Evolutionary conservation across 352 stramenopile species (phyloP), one percentile per base, ranked within the genome.

Genomic region (Pythium brachiatum): DNA sequence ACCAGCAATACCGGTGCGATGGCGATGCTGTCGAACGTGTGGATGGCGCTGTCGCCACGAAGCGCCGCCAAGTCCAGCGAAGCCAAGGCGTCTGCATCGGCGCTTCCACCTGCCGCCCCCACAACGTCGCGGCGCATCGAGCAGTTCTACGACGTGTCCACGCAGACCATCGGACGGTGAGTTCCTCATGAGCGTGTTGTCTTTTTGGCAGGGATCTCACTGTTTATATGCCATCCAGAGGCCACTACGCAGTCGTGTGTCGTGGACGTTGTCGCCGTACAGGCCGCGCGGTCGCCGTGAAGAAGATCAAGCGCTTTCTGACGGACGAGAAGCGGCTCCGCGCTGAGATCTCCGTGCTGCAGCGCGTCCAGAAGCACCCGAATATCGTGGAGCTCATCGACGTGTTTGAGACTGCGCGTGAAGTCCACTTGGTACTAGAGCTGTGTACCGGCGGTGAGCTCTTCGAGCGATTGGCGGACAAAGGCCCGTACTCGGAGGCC

Each of bases 221-320:
- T 32, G 46, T 27, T 9, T 61, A n/a, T 9, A 18, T 41, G 27
- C 15, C 52, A 9, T 11, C 23, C 41, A 93, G 81, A 41, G 82
- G 82, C 2, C 82, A 93, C 60, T 91, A 90, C 31, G 84, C 82
- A 0, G 78, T 86, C 0, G 84, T 93, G 25, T 80, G 67, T 64
- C 77, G 76, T 11, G 84, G 73, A 0, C 70, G 70, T 60, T 90
- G 79, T 59, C 70, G 75, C 12, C 63, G 67, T 34, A 90, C 80
- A 7, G 72, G 78, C 7, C 66, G 78, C 32, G 39, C 58, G 0
- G 82, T 95, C 23, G 87, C 85, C 11, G 76, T 94, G 48, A 95
- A 94, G 69, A 88, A 90, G 58, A 93, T 95, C 68, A 88, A 88
- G 69, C 72, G 82, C 12, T 90, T 89, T 36, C 63, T 92, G n/a